Conservation (phyloP, 1,139 yeast species). For the Kurtzmaniella quercitrusa region DNA sequence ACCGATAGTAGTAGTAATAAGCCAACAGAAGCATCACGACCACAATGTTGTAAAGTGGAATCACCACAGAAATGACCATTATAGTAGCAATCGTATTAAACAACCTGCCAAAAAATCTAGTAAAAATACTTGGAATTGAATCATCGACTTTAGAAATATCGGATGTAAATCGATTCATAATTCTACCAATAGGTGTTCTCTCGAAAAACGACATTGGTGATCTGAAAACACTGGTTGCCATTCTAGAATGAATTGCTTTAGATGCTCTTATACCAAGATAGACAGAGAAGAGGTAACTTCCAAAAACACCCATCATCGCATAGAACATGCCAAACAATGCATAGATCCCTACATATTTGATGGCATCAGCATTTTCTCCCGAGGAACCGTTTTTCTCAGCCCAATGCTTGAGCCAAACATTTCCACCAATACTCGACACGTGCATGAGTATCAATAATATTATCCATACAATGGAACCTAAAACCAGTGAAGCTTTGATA, state of each 20-base stretch:
- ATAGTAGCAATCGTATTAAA: conserved; percentile 46
- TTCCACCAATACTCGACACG: conserved; percentile 26
- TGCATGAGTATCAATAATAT: conserved; percentile 14
- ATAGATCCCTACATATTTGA: conserved; percentile 19
- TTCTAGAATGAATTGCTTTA: conserved; percentile 19
- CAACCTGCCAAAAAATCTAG: conserved; percentile 33
- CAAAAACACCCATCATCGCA: conserved; percentile 17
- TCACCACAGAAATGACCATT: conserved; percentile 43
- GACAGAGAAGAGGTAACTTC: conserved; percentile 15
- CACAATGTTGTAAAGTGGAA: conserved; percentile 48
- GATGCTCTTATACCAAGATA: conserved; percentile 20
- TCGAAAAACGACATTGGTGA: conserved; percentile 31
- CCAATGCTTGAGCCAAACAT: conserved; percentile 61
- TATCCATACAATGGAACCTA: conserved; percentile 14
- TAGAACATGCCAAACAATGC: conserved; percentile 28
- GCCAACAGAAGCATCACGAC: conserved; percentile 37
- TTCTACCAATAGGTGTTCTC: conserved; percentile 27
- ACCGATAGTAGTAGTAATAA: conserved; percentile 50
- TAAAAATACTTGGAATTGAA: conserved; percentile 20
- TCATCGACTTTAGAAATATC: conserved; percentile 44
- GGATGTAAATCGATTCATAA: conserved; percentile 53
- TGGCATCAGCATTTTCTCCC: conserved; percentile 20
- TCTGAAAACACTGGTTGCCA: conserved; percentile 20
- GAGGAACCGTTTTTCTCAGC: conserved; percentile 40
- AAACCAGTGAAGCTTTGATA: conserved; percentile 21